Evolutionary conservation across 371 early-diverging fungal genomes (phyloP).

Genomic region (Apophysomyces variabilis): DNA sequence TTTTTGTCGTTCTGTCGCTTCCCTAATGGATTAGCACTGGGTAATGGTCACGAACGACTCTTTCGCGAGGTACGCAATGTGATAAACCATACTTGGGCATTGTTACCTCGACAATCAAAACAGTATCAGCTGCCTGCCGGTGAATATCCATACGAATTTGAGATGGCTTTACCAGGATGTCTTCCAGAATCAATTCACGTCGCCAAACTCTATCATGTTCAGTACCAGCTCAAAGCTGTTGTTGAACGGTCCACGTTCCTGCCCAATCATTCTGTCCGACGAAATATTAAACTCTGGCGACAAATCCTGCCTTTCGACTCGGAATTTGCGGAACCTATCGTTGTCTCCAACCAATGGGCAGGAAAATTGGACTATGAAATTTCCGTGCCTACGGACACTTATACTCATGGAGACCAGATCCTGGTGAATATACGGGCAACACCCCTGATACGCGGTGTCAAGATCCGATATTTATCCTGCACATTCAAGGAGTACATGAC

Average conservation of each 20-base stretch:
- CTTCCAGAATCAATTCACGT: constrained; percentile 47
- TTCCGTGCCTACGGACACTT: constrained; percentile 40
- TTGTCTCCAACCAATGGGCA: constrained; percentile 42
- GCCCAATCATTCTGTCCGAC: constrained; percentile 28
- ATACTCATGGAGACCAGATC: constrained; percentile 43
- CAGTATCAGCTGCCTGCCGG: constrained; percentile 32
- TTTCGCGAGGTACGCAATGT: constrained; percentile 38
- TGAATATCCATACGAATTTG: constrained; percentile 42
- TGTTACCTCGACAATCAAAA: constrained; percentile 33
- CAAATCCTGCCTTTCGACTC: constrained; percentile 29
- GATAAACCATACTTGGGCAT: constrained; percentile 41
- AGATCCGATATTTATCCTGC: constrained; percentile 38
- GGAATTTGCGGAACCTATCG: constrained; percentile 42
- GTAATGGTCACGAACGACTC: constrained; percentile 39
- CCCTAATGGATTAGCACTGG: constrained; percentile 14
- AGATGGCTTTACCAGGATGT: constrained; percentile 40
- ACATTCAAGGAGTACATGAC: constrained; percentile 47
- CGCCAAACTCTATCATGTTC: constrained; percentile 37
- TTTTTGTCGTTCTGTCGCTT: no score
- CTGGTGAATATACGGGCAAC: constrained; percentile 40
- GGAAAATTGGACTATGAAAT: constrained; percentile 50
- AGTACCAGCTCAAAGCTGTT: constrained; percentile 45
- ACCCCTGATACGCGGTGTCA: constrained; percentile 31
- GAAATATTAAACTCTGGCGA: constrained; percentile 31
- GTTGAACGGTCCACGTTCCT: constrained; percentile 41